Conservation (phyloP, 2,329 filamentous ascomycete genomes). For the Clonostachys solani region DNA sequence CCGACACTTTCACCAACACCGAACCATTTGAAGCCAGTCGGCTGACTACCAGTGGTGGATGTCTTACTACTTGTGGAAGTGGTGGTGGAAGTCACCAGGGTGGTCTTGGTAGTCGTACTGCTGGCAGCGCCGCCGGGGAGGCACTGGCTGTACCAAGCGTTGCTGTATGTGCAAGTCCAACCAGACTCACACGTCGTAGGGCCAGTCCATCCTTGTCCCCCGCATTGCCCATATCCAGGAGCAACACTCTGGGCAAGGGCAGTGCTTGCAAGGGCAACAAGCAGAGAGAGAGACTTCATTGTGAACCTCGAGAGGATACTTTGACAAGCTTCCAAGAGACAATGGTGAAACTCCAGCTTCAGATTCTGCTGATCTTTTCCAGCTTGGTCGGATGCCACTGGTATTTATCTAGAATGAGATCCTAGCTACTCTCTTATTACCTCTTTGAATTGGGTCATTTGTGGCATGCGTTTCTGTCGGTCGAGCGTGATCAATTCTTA, state of each 20-base stretch:
- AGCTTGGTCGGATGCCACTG: too few relatives aligned
- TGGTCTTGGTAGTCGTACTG: not conserved
- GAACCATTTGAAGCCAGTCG: not conserved
- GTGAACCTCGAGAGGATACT: too few relatives aligned
- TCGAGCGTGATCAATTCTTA: too few relatives aligned
- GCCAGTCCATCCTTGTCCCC: slow-evolving; percentile 1
- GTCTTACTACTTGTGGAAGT: not conserved
- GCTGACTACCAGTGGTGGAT: not conserved
- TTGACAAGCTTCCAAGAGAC: too few relatives aligned
- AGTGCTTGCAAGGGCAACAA: too few relatives aligned
- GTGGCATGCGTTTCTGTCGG: too few relatives aligned
- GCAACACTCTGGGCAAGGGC: not conserved
- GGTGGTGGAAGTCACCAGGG: not conserved
- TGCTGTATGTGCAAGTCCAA: not conserved
- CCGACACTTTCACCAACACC: not conserved
- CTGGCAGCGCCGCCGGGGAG: not conserved
- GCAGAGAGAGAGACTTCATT: too few relatives aligned
- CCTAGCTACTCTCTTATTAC: too few relatives aligned
- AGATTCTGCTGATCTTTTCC: too few relatives aligned
- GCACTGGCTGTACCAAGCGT: slow-evolving; percentile 3
- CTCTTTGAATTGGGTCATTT: too few relatives aligned
- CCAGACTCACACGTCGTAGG: slow-evolving; percentile 1
- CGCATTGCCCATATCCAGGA: slow-evolving; percentile 1
- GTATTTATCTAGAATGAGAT: too few relatives aligned
- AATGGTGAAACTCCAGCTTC: too few relatives aligned